Evolutionary conservation across 2,329 filamentous ascomycete species (phyloP).

Genomic region (Cercospora janseana): DNA sequence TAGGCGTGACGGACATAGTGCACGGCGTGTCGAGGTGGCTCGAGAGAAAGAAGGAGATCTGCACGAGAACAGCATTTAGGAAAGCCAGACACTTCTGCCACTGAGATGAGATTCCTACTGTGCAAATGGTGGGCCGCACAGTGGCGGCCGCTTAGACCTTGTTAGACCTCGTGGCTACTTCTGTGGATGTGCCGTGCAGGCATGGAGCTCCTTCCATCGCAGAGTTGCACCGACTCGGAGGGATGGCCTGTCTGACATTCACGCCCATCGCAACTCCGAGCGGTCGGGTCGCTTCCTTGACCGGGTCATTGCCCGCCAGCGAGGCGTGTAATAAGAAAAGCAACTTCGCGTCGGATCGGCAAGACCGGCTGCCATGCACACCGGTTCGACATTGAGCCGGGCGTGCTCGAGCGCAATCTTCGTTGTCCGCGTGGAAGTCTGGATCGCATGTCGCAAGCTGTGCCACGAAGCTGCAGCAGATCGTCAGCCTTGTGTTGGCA

Average conservation of each 20-base stretch:
- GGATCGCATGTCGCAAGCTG: neutral
- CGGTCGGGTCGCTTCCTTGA: too few relatives aligned
- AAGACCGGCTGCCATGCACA: too few relatives aligned
- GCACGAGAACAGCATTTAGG: neutral
- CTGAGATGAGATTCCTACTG: neutral
- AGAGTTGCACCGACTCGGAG: slow-evolving; percentile 4
- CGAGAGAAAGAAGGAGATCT: neutral
- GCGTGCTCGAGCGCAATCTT: too few relatives aligned
- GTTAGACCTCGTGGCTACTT: slow-evolving; percentile 7
- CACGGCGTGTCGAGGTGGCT: neutral
- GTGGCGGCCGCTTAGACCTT: neutral
- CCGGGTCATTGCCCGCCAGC: too few relatives aligned
- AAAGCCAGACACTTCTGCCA: neutral
- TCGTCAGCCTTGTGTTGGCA: slow-evolving; percentile 15
- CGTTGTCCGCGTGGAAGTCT: neutral
- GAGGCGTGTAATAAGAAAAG: too few relatives aligned
- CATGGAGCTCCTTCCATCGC: neutral
- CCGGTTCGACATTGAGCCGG: neutral
- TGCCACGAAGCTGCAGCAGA: slow-evolving; percentile 7
- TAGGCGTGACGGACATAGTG: slow-evolving; percentile 8
- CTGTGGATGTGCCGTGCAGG: neutral
- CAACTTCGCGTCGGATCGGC: too few relatives aligned
- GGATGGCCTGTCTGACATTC: slow-evolving; percentile 1
- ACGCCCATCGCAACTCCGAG: neutral
- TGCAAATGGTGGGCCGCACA: neutral